Base-by-base conservation (phyloP, 139 green algal genomes). In the Gonium pectorale region DNA sequence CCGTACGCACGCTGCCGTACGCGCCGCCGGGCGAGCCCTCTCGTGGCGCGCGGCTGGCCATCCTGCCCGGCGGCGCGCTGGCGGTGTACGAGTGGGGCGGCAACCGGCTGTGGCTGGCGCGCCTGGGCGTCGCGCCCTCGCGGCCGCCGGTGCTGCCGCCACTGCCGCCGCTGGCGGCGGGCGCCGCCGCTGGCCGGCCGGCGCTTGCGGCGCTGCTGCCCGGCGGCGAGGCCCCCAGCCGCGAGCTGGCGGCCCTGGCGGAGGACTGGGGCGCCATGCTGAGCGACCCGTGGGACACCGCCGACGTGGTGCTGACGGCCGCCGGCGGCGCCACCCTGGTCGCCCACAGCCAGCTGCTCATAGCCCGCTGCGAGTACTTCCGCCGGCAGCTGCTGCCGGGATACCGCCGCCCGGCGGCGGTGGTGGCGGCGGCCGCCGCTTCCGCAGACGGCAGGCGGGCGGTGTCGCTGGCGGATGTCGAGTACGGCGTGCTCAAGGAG, bases 71-170 rank as follows among this genome's bases (percentile, higher is more conserved):
- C 73, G 73, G 73, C 15, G 27, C 8, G 73, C 73, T 81, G 35
- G 69, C 54, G 13, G 73, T 43, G 29, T 81, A 81, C 52, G 73
- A 81, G 54, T 69, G 54, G 37, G 54, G 54, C 54, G 73, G 73
- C 27, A 81, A 31, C 56, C 41, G 13, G 40, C 27, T 81, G 38
- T 64, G 73, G 26, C 73, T 81, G 37, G 21, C 31, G 49, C 44
- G 33, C 33, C 31, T 64, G 70, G 70, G 49, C 6, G 3, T 79
- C 22, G 29, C 51, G 68, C 68, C 43, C 2, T 77, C 68, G 35
- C 26, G 64, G 35, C 68, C 68, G 15, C 38, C 24, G 73, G n/a
- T 38, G 54, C 46, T 29, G 54, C 8, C 37, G 37, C 37, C 73
- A 5, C 4, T 37, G n/a, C n/a, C 35, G 9, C 6, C 54, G 56